phyloP scores from a whole-genome alignment of 345 rosid species.

The Lepidium sativum region DNA sequence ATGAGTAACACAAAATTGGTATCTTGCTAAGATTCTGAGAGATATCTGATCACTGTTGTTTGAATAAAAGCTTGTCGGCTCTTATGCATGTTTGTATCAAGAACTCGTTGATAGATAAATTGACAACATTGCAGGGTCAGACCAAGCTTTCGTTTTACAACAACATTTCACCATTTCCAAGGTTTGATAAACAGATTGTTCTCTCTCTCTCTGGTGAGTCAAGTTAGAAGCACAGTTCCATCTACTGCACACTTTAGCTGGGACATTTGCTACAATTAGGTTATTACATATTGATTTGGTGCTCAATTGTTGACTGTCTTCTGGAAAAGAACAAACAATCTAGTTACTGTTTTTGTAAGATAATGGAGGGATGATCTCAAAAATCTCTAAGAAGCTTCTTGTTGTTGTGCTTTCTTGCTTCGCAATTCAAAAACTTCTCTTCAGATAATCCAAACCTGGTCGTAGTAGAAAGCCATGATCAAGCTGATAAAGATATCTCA shows the following conservation, averaged over 20 bases:
- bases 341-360: not conserved
- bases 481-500: not conserved
- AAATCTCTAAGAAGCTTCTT: not conserved
- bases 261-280: conserved; percentile 1
- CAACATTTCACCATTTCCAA: not conserved
- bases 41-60: not conserved
- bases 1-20: not conserved
- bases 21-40: not conserved
- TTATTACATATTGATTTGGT: not conserved
- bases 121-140: conserved; percentile 9
- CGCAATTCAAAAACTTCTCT: not conserved
- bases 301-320: not conserved
- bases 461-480: not conserved
- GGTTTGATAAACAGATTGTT: not conserved
- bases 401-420: not conserved
- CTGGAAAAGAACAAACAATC: not conserved
- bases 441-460: not conserved
- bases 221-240: not conserved
- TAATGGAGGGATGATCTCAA: not conserved
- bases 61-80: not conserved
- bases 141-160: not conserved
- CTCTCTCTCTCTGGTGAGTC: conserved; percentile 10
- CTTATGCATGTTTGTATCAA: not conserved
- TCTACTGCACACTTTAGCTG: conserved; percentile 6
- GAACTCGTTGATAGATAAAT: not conserved